phyloP scores from a whole-genome alignment of 1,139 yeast genomes.

The Candida glucosophila region DNA sequence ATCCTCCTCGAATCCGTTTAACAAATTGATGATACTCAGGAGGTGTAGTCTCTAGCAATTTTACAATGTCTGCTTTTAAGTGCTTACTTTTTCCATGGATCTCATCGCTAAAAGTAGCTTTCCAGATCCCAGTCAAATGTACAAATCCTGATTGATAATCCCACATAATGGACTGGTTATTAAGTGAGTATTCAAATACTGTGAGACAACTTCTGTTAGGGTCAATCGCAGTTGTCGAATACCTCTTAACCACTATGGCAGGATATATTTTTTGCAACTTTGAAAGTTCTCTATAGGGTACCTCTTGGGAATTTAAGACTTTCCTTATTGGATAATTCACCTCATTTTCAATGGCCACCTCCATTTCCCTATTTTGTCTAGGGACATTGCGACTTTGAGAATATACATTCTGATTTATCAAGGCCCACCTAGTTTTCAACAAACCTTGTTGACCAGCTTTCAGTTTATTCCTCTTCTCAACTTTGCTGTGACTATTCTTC shows the following conservation, averaged over 20 bases:
- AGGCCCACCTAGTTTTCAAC: too few relatives aligned
- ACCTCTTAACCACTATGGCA: constrained; percentile 50
- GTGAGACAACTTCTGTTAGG: constrained; percentile 54
- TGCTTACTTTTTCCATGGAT: constrained; percentile 6
- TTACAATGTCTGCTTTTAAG: constrained; percentile 71
- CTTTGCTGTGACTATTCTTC: too few relatives aligned
- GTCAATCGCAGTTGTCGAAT: constrained; percentile 61
- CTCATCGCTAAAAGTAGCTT: constrained; percentile 33
- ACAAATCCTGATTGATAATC: constrained; percentile 83
- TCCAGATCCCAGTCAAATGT: constrained; percentile 89
- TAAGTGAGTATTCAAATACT: constrained; percentile 63
- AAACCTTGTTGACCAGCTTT: too few relatives aligned
- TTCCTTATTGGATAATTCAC: constrained; percentile 17
- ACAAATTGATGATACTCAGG: constrained; percentile 54
- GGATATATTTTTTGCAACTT: constrained; percentile 18
- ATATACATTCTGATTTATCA: too few relatives aligned
- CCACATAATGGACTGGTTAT: constrained; percentile 74
- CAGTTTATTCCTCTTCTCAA: too few relatives aligned
- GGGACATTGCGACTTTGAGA: too few relatives aligned
- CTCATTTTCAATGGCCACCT: too few relatives aligned
- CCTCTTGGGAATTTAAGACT: constrained; percentile 15
- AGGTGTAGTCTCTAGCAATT: constrained; percentile 65
- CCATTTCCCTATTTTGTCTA: too few relatives aligned
- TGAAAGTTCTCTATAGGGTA: too few relatives aligned
- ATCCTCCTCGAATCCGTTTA: constrained; percentile 83